phyloP scores from a whole-genome alignment of 495 filamentous ascomycete genomes.

The Geopyxis carbonaria region DNA sequence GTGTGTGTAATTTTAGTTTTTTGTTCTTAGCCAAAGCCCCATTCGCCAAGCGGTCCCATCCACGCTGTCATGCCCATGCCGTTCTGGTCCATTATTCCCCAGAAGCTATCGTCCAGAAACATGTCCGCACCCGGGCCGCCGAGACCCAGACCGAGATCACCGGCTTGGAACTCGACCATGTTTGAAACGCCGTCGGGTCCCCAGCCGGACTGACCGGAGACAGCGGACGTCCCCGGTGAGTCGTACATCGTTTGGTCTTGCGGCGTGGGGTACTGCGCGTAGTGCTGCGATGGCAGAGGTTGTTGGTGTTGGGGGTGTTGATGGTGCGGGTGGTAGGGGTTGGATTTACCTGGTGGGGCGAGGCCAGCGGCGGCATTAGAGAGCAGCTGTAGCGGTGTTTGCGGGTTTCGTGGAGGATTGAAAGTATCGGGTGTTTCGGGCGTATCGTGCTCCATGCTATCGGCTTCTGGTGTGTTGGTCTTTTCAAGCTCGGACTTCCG shows the following conservation, averaged over 20 bases:
- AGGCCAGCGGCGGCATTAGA: slow-evolving; percentile 6
- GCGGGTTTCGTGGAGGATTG: slow-evolving; percentile 5
- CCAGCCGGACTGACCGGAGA: too few species aligned
- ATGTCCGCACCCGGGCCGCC: slow-evolving; percentile 11
- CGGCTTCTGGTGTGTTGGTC: slow-evolving; percentile 3
- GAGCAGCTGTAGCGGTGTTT: slow-evolving; percentile 16
- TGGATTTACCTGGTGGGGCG: too few species aligned
- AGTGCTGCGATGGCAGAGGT: neutral
- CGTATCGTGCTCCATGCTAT: slow-evolving; percentile 15
- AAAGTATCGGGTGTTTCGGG: neutral
- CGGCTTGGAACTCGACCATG: slow-evolving; percentile 7
- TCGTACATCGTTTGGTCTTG: too few species aligned
- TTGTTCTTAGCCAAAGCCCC: too few species aligned
- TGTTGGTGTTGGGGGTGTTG: slow-evolving; percentile 2
- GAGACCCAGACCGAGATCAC: slow-evolving; percentile 4
- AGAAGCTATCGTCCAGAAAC: slow-evolving; percentile 19
- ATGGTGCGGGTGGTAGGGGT: neutral
- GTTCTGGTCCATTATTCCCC: slow-evolving; percentile 12
- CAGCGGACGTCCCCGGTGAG: too few species aligned
- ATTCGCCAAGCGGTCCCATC: too few species aligned
- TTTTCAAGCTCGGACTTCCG: slow-evolving; percentile 25
- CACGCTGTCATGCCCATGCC: neutral
- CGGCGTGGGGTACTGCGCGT: too few species aligned
- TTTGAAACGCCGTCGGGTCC: neutral
- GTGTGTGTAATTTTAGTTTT: too few species aligned